phyloP scores from a whole-genome alignment of 805 yeast genomes.

The Kuraishia piskuri region DNA sequence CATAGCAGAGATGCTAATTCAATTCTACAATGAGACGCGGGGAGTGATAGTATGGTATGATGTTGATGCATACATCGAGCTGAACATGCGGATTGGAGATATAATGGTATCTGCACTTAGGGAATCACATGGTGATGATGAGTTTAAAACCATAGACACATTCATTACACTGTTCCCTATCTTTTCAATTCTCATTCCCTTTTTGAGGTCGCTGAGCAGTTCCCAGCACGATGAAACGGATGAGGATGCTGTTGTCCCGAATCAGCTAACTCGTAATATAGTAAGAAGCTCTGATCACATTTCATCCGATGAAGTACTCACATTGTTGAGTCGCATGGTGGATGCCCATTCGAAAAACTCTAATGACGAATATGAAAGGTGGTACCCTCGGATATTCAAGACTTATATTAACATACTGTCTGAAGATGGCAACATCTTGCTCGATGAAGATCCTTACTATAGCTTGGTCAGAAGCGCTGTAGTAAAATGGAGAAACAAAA shows the following conservation, averaged over 20 bases:
- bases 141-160: neutral
- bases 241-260: no score
- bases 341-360: neutral
- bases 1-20: neutral
- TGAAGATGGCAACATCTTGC: slow-evolving; percentile 6
- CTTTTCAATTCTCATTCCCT: neutral
- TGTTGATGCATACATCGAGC: neutral
- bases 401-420: slow-evolving; percentile 12
- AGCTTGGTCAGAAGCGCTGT: slow-evolving; percentile 11
- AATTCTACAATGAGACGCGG: neutral
- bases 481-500: slow-evolving; percentile 10
- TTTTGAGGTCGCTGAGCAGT: neutral
- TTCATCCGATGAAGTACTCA: neutral
- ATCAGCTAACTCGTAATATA: no score
- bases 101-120: neutral
- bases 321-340: neutral
- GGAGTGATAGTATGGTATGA: neutral
- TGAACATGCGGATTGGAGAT: neutral
- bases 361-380: slow-evolving; percentile 39
- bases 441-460: slow-evolving; percentile 15
- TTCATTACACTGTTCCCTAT: neutral
- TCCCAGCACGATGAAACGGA: no score
- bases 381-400: slow-evolving; percentile 17
- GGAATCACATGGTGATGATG: neutral
- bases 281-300: neutral